phyloP scores from a whole-genome alignment of 108 stramenopile genomes.

The Phaeodactylum tricornutum region DNA sequence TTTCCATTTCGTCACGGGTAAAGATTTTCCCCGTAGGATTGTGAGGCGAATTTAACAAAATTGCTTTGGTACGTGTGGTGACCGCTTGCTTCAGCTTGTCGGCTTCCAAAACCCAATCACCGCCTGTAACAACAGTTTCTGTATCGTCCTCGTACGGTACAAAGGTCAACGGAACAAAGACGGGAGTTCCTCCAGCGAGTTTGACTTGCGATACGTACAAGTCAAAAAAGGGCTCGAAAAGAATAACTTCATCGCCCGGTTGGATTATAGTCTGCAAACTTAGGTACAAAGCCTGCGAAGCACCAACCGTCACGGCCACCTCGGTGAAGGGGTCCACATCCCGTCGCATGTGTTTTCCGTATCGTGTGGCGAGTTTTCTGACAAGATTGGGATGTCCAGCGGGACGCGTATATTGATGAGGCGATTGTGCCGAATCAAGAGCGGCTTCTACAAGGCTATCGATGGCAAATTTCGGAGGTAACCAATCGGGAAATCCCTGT shows the following conservation, averaged over 20 bases:
- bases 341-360: constrained; percentile 75
- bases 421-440: constrained; percentile 41
- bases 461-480: constrained; percentile 75
- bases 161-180: constrained; percentile 72
- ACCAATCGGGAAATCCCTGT: constrained; percentile 83
- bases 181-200: constrained; percentile 74
- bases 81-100: constrained; percentile 55
- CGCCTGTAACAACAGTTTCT: constrained; percentile 32
- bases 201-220: constrained; percentile 80
- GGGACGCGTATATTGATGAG: constrained; percentile 93
- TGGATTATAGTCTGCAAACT: constrained; percentile 74
- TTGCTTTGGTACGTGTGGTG: constrained; percentile 78
- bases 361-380: constrained; percentile 75
- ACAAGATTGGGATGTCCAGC: constrained; percentile 92
- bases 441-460: constrained; percentile 60
- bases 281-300: constrained; percentile 84
- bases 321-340: constrained; percentile 72
- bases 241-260: constrained; percentile 90
- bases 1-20: constrained; percentile 76
- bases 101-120: constrained; percentile 80
- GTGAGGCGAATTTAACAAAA: constrained; percentile 96
- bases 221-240: constrained; percentile 98
- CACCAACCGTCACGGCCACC: constrained; percentile 94
- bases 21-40: constrained; percentile 99
- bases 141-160: constrained; percentile 29